Base-by-base conservation (phyloP, 2,329 filamentous ascomycete species). In the Grosmannia penicillata region DNA sequence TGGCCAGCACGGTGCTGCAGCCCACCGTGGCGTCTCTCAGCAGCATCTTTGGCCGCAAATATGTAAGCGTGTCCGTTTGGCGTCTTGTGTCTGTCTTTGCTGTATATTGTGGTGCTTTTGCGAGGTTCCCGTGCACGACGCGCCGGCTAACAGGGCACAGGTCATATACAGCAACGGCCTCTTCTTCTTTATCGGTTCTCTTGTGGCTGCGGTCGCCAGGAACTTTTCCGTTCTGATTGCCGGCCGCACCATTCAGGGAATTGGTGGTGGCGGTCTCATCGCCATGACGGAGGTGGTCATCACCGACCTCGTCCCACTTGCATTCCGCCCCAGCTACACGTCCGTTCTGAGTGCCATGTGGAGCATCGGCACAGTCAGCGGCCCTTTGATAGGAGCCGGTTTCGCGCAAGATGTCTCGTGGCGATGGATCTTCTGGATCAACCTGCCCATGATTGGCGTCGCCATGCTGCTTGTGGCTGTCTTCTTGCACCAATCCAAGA, bases 1-100 rank as follows among this genome's bases (percentile, higher is more conserved):
- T 84, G 6, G 71, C 75, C 4, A 74, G 70, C 40, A 75, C 78
- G 1, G 68, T 62, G 23, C 63, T 72, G 30, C 68, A 76, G 47
- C 74, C 72, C 4, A 53, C 56, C 6, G 48, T 58, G n/a, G 53
- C 57, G 3, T 38, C 46, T 2, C 40, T 48, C 11, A 46, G 43
- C 32, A 38, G 19, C 33, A 43, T 48, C 14, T 47, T 48, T 36
- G 47, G 47, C 19, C 47, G 47, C 21, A 45, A 47, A 37, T 36
- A 50, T 34, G 50, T 51, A 14, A n/a, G n/a, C 6, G 35, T 19
- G 5, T 21, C 7, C 24, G 13, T 34, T 15, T 38, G 66, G 23
- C 55, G 59, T 1, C 52, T 66, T 6, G 48, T 18, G 3, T 15
- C 23, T 32, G 13, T 61, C 65, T 11, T 73, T 72, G 0, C 66